Conservation (phyloP, 768 basidiomycete species). For the Tephrocybe sp. region DNA sequence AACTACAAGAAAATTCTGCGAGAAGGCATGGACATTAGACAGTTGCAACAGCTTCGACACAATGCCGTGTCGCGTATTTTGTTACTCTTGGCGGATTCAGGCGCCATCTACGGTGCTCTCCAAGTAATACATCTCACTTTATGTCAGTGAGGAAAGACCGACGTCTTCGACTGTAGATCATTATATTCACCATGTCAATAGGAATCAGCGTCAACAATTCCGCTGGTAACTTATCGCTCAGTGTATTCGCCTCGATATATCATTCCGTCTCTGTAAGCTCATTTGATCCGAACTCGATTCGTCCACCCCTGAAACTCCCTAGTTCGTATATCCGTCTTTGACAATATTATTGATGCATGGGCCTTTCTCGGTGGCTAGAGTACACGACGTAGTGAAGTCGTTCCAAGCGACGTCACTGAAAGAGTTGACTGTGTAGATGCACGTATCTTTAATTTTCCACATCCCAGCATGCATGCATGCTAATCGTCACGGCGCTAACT, state of each 20-base stretch:
- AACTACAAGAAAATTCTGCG: background rate
- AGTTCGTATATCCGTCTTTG: background rate
- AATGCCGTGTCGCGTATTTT: background rate
- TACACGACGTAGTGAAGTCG: background rate
- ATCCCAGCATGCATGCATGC: too few relatives aligned
- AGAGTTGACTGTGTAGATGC: too few relatives aligned
- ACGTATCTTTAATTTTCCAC: too few relatives aligned
- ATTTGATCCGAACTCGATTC: background rate
- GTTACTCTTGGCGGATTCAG: background rate
- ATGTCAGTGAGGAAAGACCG: background rate
- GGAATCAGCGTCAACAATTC: background rate
- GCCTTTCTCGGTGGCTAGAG: background rate
- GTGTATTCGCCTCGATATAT: background rate
- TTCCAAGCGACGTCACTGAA: background rate
- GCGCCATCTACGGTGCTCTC: background rate
- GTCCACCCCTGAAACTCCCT: background rate
- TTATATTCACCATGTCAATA: background rate
- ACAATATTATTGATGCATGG: background rate
- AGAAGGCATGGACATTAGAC: background rate
- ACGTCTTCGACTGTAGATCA: background rate
- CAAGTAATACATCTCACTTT: background rate
- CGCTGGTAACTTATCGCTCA: too few relatives aligned
- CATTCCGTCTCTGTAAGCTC: background rate
- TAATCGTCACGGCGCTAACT: too few relatives aligned
- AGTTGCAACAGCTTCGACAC: background rate